Evolutionary conservation across 805 yeast genomes (phyloP), one percentile per base, ranked within the genome.

Genomic region (Hanseniaspora nectarophila): DNA sequence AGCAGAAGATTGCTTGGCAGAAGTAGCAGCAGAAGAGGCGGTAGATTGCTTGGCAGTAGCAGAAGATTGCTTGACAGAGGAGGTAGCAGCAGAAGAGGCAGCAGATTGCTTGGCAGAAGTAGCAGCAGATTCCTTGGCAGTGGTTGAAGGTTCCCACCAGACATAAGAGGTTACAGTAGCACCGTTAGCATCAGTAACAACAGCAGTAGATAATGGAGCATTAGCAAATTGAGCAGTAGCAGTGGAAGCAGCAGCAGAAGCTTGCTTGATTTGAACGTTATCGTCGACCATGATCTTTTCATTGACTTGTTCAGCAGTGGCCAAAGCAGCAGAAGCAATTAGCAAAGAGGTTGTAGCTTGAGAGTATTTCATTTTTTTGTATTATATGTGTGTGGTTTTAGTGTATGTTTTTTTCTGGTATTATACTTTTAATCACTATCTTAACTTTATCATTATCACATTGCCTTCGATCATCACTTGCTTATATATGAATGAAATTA

Each of bases 111-210:
- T 12, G 15, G 16, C n/a, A 37, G 34, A 13, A 9, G 29, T 16
- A 18, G 31, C 16, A 21, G 37, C 23, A 12, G 43, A n/a, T 21
- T 9, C 18, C 4, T 24, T 28, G 29, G 34, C 24, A n/a, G 34
- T 4, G 7, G 45, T 23, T 20, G 51, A 38, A 20, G 52, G 43
- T 34, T 24, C 40, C 51, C 51, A 47, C 51, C 51, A 47, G 32
- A 47, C 40, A 24, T 31, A 23, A 23, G 44, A 37, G 8, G 54
- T 35, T 6, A 40, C 24, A 35, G 29, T 37, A 3, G 34, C 29
- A 16, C 48, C 43, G 40, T 7, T 21, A n/a, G 47, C 28, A 13
- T 42, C 28, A 28, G 53, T 49, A 16, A 37, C 21, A 7, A 43
- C 26, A 10, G 40, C 47, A 23, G 47, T 43, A 18, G 53, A 42